Evolutionary conservation across 257 asterid genomes (phyloP).

Genomic region (Lycium barbarum): DNA sequence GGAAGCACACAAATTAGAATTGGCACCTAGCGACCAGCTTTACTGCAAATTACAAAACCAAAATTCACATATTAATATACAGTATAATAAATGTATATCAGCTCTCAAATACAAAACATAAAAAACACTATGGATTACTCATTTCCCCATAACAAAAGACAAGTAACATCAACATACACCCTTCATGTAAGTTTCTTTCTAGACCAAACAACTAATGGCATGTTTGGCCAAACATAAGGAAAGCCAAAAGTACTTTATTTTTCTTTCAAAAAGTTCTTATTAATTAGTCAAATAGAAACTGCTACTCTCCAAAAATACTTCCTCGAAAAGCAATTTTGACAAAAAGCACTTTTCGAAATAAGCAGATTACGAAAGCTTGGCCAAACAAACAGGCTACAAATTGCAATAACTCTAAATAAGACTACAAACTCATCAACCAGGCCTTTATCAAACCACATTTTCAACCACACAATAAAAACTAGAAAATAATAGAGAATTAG

Average conservation of each 20-base stretch:
- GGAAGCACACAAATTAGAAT: slow-evolving; percentile 48
- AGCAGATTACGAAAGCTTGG: too few species aligned
- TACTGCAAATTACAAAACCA: slow-evolving; percentile 43
- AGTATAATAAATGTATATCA: background rate
- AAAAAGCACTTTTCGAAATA: too few species aligned
- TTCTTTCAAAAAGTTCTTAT: too few species aligned
- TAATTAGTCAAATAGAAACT: too few species aligned
- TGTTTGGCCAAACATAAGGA: too few species aligned
- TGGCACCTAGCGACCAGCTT: slow-evolving; percentile 47
- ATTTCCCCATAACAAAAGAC: background rate
- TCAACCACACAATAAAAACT: background rate
- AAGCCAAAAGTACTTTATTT: too few species aligned
- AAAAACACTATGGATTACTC: background rate
- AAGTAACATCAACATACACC: background rate
- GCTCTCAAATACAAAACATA: background rate
- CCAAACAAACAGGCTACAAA: too few species aligned
- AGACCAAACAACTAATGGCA: background rate
- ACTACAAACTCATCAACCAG: background rate
- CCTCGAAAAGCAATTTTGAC: too few species aligned
- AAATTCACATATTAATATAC: slow-evolving; percentile 8
- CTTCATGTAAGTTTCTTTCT: background rate
- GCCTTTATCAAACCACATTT: background rate
- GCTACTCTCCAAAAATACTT: too few species aligned
- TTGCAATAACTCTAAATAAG: background rate
- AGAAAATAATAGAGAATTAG: background rate